phyloP scores from a whole-genome alignment of 495 filamentous ascomycete genomes.

The Aspergillus homomorphus region DNA sequence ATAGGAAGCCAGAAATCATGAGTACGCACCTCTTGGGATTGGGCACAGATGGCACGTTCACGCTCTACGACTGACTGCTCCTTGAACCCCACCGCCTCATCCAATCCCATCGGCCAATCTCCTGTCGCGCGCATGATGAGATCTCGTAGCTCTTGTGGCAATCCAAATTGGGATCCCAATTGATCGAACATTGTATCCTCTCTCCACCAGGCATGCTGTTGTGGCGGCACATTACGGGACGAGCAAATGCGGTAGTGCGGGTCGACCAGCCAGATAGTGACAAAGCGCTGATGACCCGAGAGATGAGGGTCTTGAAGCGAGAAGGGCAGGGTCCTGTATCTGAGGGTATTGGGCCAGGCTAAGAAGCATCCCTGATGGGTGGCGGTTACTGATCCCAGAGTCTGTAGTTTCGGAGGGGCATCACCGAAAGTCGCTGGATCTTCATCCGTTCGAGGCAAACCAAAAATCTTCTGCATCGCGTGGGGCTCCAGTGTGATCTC shows the following conservation, averaged over 20 bases:
- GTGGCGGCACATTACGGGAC: slow-evolving; percentile 13
- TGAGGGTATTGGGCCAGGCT: slow-evolving; percentile 14
- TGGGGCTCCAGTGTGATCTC: too few species aligned
- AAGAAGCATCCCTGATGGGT: slow-evolving; percentile 11
- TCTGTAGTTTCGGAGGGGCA: neutral
- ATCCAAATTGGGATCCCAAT: too few species aligned
- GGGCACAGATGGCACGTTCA: neutral
- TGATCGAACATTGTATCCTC: neutral
- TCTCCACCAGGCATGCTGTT: slow-evolving; percentile 10
- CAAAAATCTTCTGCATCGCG: too few species aligned
- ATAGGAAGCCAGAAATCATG: neutral
- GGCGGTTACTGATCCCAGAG: slow-evolving; percentile 5
- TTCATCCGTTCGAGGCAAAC: too few species aligned
- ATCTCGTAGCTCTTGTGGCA: neutral
- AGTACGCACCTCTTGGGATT: neutral
- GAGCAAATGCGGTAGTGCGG: slow-evolving; percentile 15
- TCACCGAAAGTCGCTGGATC: too few species aligned
- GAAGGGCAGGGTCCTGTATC: slow-evolving; percentile 11
- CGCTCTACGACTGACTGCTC: neutral
- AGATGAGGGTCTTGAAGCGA: slow-evolving; percentile 10
- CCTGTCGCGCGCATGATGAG: neutral
- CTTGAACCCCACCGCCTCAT: neutral
- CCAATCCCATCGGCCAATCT: neutral
- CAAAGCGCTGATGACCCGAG: slow-evolving; percentile 10
- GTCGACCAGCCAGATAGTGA: slow-evolving; percentile 15